Evolutionary conservation across 331 rosid species (phyloP), one percentile per base, ranked within the genome.

Genomic region (Malus hybrid): DNA sequence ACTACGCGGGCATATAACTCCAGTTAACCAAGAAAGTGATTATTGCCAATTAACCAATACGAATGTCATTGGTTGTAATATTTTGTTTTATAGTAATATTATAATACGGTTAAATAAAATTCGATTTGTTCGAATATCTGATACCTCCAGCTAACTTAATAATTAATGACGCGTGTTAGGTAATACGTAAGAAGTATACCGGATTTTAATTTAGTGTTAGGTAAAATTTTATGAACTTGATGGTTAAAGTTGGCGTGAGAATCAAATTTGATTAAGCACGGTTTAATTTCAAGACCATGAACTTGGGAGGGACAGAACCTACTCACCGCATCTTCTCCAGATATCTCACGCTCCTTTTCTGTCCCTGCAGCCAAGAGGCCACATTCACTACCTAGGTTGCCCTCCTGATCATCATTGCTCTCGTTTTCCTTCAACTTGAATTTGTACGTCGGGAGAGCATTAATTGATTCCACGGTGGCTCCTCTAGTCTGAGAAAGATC

Each of bases 251-350:
- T 71, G 75, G 18, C 4, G 10, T 4, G 36, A 19, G 34, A 6
- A 57, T 59, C 56, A 52, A 24, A 59, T 4, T 19, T 36, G 24
- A 12, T 52, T n/a, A 70, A 48, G 60, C 36, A 16, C 2, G n/a
- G 28, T 10, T 54, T 31, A 19, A 19, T 31, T 55, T 33, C 67
- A 71, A 56, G 66, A 54, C 22, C 56, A 56, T 16, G 48, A 46
- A 46, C 8, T 60, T 22, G 6, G 50, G n/a, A 54, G 5, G 65
- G 36, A 28, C 16, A 19, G 13, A 71, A 65, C 24, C 27, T 32
- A 86, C 96, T 86, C 81, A 90, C 96, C 67, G 96, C 92, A 60
- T 90, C 96, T 79, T 90, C 96, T 78, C 86, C 90, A 10, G 89
- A 87, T 73, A 90, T 90, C 29, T 56, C 60, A 39, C 87, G 87